Conservation (phyloP, 257 asterid species). For the Lithospermum erythrorhizon region DNA sequence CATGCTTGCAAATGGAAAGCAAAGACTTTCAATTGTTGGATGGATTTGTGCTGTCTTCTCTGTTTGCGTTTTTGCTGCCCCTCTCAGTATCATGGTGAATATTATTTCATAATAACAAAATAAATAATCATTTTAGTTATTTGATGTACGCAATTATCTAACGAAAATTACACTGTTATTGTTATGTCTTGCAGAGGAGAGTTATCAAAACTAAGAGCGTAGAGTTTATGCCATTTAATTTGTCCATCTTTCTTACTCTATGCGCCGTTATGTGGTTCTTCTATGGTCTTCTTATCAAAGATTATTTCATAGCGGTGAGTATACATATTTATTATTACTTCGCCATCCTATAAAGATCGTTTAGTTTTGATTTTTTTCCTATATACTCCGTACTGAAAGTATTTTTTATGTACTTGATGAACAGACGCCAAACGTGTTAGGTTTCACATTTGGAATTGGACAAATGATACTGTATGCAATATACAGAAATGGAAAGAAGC, state of each 20-base stretch:
- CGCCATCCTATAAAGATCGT: neutral
- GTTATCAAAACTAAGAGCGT: conserved; percentile 64
- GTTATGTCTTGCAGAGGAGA: conserved; percentile 18
- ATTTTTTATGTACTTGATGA: neutral
- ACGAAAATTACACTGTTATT: neutral
- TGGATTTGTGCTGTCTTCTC: conserved; percentile 80
- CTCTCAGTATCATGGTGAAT: conserved; percentile 67
- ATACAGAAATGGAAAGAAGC: conserved; percentile 15
- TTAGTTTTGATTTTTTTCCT: neutral
- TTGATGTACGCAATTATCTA: neutral
- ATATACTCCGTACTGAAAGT: too few species aligned
- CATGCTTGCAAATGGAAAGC: conserved; percentile 7
- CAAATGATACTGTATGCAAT: conserved; percentile 23
- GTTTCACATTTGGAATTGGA: conserved; percentile 20
- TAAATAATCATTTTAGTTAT: too few species aligned
- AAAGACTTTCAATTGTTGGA: conserved; percentile 38
- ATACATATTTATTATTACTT: too few species aligned
- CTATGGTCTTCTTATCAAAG: conserved; percentile 58
- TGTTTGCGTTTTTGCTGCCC: conserved; percentile 57
- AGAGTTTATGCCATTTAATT: conserved; percentile 63
- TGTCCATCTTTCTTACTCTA: conserved; percentile 61
- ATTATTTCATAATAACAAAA: too few species aligned
- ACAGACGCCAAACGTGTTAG: conserved; percentile 25
- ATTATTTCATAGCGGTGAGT: conserved; percentile 68
- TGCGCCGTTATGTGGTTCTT: conserved; percentile 71